These are phyloP conservation scores for Talaromyces amestolkiae DNA, from an alignment of 2,329 filamentous ascomycete genomes.

Conservation along the genomic window DNA sequence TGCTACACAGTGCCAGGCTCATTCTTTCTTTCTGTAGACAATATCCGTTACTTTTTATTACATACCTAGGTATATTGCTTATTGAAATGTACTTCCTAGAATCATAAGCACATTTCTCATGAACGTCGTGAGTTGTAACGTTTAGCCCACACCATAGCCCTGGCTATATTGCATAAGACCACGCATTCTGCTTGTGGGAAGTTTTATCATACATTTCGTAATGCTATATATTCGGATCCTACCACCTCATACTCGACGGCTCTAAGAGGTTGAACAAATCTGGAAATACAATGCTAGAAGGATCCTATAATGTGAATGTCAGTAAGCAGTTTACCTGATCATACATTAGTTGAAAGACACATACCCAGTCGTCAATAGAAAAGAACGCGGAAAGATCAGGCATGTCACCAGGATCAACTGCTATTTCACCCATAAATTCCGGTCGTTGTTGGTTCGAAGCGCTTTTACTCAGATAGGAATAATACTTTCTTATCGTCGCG, in stretches of 20 bases:
- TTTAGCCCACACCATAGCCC: neutral
- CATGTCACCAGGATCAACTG: constrained; percentile 1
- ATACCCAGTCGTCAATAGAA: constrained; percentile 8
- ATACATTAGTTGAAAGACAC: neutral
- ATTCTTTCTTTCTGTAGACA: too few species aligned
- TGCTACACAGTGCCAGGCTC: too few species aligned
- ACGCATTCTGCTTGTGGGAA: neutral
- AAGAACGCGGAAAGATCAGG: constrained; percentile 12
- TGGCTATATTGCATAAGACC: neutral
- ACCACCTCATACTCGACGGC: neutral
- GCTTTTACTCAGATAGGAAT: constrained; percentile 16
- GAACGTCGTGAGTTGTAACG: too few species aligned
- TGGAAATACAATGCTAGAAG: neutral
- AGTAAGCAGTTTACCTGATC: neutral
- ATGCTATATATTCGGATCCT: neutral
- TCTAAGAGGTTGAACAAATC: neutral
- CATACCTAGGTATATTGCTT: too few species aligned
- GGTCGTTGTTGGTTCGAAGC: neutral
- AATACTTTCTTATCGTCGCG: constrained; percentile 18
- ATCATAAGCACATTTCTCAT: too few species aligned
- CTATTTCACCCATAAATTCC: neutral
- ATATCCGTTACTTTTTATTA: too few species aligned
- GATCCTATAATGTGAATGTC: neutral
- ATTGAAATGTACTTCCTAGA: too few species aligned
- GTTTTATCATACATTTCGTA: neutral